These are phyloP conservation scores for Paecilomyces formosus DNA, from an alignment of 2,329 filamentous ascomycete genomes.

Conservation along the genomic window DNA sequence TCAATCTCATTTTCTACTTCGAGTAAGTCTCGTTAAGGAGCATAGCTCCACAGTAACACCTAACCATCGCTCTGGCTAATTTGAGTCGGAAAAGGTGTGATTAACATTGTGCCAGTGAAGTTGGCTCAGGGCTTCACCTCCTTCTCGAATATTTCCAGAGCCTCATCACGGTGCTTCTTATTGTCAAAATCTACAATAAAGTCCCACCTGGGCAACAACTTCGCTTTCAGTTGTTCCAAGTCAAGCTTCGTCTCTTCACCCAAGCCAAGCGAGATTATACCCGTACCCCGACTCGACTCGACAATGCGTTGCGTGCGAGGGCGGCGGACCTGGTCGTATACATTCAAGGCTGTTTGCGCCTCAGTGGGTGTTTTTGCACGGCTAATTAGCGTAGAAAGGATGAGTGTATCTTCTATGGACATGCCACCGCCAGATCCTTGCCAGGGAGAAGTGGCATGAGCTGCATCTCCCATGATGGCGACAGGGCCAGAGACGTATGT, in stretches of 20 bases:
- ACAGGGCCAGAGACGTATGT: conserved; percentile 2
- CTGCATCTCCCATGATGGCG: conserved; percentile 30
- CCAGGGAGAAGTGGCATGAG: conserved; percentile 30
- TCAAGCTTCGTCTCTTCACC: not conserved
- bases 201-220: conserved; percentile 1
- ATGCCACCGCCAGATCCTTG: conserved; percentile 30
- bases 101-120: not conserved
- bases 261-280: not conserved
- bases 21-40: no score
- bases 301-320: conserved; percentile 40
- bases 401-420: conserved; percentile 30
- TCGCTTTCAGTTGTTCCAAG: not conserved
- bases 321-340: conserved; percentile 40
- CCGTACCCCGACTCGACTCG: conserved; percentile 26
- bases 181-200: conserved; percentile 7
- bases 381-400: conserved; percentile 23
- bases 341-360: conserved; percentile 30
- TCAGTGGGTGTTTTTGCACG: not conserved
- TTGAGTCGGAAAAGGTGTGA: no score
- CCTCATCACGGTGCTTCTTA: conserved; percentile 20
- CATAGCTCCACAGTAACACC: no score
- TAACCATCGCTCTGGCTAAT: no score
- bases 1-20: no score
- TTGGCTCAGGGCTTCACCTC: not conserved
- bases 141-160: conserved; percentile 31